Base-by-base conservation (phyloP, 768 basidiomycete genomes). In the Paxillus involutus region DNA sequence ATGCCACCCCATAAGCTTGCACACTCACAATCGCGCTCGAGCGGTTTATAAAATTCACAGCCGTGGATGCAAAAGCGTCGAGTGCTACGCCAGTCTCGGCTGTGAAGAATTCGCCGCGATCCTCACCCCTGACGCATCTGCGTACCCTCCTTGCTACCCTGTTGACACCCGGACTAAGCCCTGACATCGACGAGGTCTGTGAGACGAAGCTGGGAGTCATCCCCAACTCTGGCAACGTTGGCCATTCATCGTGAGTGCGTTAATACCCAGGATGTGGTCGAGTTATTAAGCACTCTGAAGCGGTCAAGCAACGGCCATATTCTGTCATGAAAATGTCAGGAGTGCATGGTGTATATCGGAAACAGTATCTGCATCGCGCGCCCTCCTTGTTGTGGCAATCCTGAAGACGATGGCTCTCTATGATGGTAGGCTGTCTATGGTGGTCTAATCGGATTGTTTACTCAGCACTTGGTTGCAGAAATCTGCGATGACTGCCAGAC, bases 311-410 rank as follows among this genome's bases (percentile, higher is more conserved):
- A 72, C 75, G 17, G 76, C 77, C 0, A 47, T 84, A 36, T 82
- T 80, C 59, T 63, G 67, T 0, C 67, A 62, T 3, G 62, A 66
- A 6, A 57, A 60, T 33, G 58, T 80, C 6, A 68, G 63, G 26
- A 79, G 80, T 36, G 67, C 73, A 0, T 97, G 95, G 94, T 81
- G 78, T n/a, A 70, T 91, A 17, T 94, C 93, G 0, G 73, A 80
- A 0, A 73, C 80, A 33, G 79, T 82, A 2, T 88, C 94, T 3
- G 90, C 93, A 0, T 76, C 82, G 3, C 79, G 89, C 13, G 80
- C 86, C 5, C 65, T 95, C 5, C 79, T 81, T 0, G 82, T 96
- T 43, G 70, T 86, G 4, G 76, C 84, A 6, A 67, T 89, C 14
- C 77, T 96, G 6, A 83, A 88, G 40, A 80, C 83, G 1, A 80